phyloP scores from a whole-genome alignment of 2,329 filamentous ascomycete species.

The Keithomyces neogunnii region DNA sequence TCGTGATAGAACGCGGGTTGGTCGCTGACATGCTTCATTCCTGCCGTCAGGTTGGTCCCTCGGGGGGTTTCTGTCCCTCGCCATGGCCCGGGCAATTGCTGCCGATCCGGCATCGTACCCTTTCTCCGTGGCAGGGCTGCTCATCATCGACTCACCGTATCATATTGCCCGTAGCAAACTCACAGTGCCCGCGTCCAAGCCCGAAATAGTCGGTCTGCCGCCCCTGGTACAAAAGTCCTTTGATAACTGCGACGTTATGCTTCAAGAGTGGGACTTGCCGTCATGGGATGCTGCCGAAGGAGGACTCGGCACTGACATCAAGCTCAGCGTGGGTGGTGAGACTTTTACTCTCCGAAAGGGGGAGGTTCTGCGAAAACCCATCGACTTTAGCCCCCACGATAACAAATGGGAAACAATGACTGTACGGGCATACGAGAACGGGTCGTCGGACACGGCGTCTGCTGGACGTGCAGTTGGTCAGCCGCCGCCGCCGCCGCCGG shows the following conservation, averaged over 20 bases:
- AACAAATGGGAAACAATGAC: slow-evolving; percentile 9
- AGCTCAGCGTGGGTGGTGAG: slow-evolving; percentile 11
- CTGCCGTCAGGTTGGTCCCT: slow-evolving; percentile 19
- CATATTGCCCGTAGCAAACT: slow-evolving; percentile 15
- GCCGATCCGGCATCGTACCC: slow-evolving; percentile 12
- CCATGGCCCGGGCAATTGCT: slow-evolving; percentile 17
- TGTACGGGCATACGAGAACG: neutral
- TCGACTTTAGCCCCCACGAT: slow-evolving; percentile 4
- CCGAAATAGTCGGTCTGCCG: slow-evolving; percentile 14
- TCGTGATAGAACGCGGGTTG: too few species aligned
- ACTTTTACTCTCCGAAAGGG: slow-evolving; percentile 9
- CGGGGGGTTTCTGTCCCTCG: slow-evolving; percentile 18
- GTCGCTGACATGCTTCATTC: neutral
- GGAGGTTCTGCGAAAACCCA: slow-evolving; percentile 14
- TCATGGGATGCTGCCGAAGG: slow-evolving; percentile 14
- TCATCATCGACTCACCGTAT: slow-evolving; percentile 21
- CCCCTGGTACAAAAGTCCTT: slow-evolving; percentile 19
- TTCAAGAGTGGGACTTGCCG: slow-evolving; percentile 20
- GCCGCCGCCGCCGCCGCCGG: slow-evolving; percentile 12
- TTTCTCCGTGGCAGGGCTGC: slow-evolving; percentile 16
- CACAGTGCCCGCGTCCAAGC: slow-evolving; percentile 8
- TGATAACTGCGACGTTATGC: slow-evolving; percentile 21
- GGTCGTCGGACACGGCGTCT: neutral
- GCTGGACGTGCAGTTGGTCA: slow-evolving; percentile 4
- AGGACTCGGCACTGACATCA: slow-evolving; percentile 8